Evolutionary conservation across 345 rosid species (phyloP), one percentile per base, ranked within the genome.

Genomic region (Eucalyptus erythrocorys): DNA sequence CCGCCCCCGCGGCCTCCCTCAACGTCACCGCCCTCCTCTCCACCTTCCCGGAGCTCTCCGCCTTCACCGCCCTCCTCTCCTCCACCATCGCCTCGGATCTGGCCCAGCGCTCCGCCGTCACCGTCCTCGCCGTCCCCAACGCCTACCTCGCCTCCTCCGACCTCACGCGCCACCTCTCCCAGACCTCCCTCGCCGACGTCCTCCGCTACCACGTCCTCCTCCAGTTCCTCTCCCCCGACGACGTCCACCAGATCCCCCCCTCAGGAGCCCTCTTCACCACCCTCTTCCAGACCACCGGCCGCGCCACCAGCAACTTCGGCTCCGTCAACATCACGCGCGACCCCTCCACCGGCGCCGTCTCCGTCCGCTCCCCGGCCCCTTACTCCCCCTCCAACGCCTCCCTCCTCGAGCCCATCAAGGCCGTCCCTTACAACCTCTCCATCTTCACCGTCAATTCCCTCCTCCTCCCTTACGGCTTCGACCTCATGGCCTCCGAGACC

Each of bases 151-250:
- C 90, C 16, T 48, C 90, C 76, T 64, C 97, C 87, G 95, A 92
- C 51, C 87, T 93, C 95, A 95, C 96, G 89, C 96, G 94, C 94
- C 97, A 61, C 90, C 94, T 97, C 89, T 89, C 96, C n/a, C 95
- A 94, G 4, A 88, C 94, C 84, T 82, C 96, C 5, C 93, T 95
- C 45, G 95, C 97, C 64, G 99, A 98, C 95, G 95, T 98, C 93
- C 95, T 97, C 90, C 95, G 99, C 87, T 97, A 94, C 93, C 96
- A 98, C 90, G 92, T 97, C 87, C 95, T 98, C 42, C 94, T 98
- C 64, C 96, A 95, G 64, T 98, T 91, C 95, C 89, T 97, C 90
- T 96, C 98, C 48, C 91, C 90, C 89, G 80, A 92, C 27, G 95
- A 93, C 92, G 97, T 98, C 92, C 94, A 88, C 40, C 91, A 94